Conservation (phyloP, 768 basidiomycete genomes). For the Mycena belliarum region DNA sequence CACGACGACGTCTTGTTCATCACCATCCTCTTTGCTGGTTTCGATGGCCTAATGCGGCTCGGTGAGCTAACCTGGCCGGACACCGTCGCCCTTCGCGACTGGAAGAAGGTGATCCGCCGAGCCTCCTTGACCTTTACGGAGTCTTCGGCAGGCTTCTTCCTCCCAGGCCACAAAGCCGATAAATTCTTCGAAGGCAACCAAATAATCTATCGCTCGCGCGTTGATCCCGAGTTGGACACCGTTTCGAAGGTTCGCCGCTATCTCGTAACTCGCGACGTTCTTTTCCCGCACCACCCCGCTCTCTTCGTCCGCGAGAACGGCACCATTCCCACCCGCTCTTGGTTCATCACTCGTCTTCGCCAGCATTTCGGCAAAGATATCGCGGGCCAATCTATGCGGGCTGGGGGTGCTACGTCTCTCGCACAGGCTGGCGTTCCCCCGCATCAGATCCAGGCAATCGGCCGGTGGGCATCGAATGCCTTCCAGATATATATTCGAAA, state of each 20-base stretch:
- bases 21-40: conserved; percentile 28
- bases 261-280: conserved; percentile 25
- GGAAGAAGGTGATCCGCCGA: too few relatives aligned
- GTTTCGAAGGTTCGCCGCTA: conserved; percentile 29
- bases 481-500: conserved; percentile 43
- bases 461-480: conserved; percentile 42
- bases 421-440: too few relatives aligned
- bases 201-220: too few relatives aligned
- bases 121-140: conserved; percentile 27
- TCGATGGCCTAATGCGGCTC: conserved; percentile 32
- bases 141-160: conserved; percentile 24
- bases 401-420: conserved; percentile 40
- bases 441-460: too few relatives aligned
- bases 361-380: conserved; percentile 23
- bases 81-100: conserved; percentile 2
- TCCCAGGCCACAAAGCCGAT: conserved; percentile 44
- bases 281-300: conserved; percentile 27
- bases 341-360: conserved; percentile 35
- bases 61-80: conserved; percentile 36
- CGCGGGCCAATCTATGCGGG: conserved; percentile 38
- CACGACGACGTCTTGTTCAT: conserved; percentile 32
- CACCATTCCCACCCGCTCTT: conserved; percentile 31
- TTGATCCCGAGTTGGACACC: too few relatives aligned
- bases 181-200: too few relatives aligned
- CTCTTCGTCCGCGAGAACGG: conserved; percentile 38